Conservation (phyloP, 176 grass and related monocot species). For the Pontederia paniculata region DNA sequence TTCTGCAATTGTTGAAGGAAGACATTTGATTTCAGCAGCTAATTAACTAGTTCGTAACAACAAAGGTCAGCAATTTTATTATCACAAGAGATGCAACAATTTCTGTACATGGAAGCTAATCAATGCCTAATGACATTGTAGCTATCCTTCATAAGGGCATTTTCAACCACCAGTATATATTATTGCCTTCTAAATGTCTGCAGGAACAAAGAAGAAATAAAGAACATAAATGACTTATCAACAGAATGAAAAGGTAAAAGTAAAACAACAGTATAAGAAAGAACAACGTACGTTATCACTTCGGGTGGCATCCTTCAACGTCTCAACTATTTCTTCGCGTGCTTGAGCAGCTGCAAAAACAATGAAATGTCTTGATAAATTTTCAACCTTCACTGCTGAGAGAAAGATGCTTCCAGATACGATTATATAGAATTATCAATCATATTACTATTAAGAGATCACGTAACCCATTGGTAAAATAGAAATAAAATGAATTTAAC, state of each 20-base stretch:
- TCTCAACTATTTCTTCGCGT: slow-evolving; percentile 26
- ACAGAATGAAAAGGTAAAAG: background rate
- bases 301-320: slow-evolving; percentile 18
- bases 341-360: slow-evolving; percentile 21
- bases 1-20: no score
- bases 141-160: no score
- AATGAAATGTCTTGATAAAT: background rate
- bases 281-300: slow-evolving; percentile 25
- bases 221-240: background rate
- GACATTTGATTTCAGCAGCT: no score
- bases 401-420: background rate
- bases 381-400: background rate
- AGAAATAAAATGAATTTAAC: no score
- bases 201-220: background rate
- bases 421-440: background rate
- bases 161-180: no score
- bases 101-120: no score
- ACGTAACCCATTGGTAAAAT: no score
- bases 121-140: no score
- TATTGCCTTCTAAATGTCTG: slow-evolving; percentile 43
- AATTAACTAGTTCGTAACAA: no score
- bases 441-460: background rate
- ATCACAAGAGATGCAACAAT: no score
- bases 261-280: background rate
- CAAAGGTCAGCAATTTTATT: no score